Percentiles rank a stretch among this genome's conserved stretches.
Evolutionary conservation across 768 basidiomycete genomes (phyloP).

Genomic region (Pleurotus ostreatus): DNA sequence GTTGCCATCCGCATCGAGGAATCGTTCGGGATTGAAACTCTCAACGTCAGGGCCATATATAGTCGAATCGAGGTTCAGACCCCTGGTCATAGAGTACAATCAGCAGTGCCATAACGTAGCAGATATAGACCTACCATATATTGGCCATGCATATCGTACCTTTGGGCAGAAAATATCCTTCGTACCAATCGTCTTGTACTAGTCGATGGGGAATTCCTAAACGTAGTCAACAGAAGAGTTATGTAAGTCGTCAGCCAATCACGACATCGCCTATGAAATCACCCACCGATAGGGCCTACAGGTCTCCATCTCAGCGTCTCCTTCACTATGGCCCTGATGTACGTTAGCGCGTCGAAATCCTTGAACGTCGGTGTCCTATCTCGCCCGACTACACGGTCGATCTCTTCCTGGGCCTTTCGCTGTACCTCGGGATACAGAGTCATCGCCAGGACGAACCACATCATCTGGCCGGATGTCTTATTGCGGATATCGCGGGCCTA

Average conservation of each 20-base stretch:
- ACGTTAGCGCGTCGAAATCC: slow-evolving; percentile 2
- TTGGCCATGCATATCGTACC: slow-evolving; percentile 2
- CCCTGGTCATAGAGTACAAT: neutral
- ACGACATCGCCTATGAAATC: no score
- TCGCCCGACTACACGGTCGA: slow-evolving; percentile 9
- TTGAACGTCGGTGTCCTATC: slow-evolving; percentile 5
- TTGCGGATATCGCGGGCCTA: neutral
- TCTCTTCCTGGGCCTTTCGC: slow-evolving; percentile 5
- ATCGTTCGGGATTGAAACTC: neutral
- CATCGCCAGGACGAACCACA: slow-evolving; percentile 4
- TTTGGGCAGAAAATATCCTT: slow-evolving; percentile 5
- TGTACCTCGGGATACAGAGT: slow-evolving; percentile 6
- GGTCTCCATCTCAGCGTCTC: slow-evolving; percentile 8
- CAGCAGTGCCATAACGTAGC: neutral
- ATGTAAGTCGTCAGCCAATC: no score
- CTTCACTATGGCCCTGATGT: slow-evolving; percentile 8
- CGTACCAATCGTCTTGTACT: slow-evolving; percentile 6
- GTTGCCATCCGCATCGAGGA: slow-evolving; percentile 20
- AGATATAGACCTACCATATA: neutral
- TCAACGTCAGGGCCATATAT: slow-evolving; percentile 1
- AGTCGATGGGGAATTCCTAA: slow-evolving; percentile 7
- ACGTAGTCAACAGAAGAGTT: neutral
- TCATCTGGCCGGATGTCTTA: slow-evolving; percentile 2
- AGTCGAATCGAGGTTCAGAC: neutral
- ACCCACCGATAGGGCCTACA: neutral